Base-by-base conservation (phyloP, 23 red algal genomes). In the Gracilaria vermiculophylla region DNA sequence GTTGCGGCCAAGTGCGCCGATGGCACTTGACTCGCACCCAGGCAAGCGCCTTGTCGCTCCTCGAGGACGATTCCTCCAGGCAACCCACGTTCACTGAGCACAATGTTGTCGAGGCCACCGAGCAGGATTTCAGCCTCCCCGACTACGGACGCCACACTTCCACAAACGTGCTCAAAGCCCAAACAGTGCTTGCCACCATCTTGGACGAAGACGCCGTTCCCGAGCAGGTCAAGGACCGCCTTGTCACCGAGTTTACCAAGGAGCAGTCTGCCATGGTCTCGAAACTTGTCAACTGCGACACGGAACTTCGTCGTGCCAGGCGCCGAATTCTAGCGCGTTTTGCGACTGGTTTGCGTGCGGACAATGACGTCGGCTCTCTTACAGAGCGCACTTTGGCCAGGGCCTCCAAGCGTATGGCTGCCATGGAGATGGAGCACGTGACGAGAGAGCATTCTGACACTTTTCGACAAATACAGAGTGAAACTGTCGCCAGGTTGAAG, bases 361-460 rank as follows among this genome's bases (percentile, higher is more conserved):
- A 62, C 34, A 54, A 66, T 24, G 70, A 61, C 44, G 35, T 53
- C 28, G 58, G 50, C 15, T 88, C 67, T 57, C 37, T 64, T 23
- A 13, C 53, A 17, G 84, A 88, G 32, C 47, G 70, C n/a, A 65
- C 62, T 41, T 62, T 88, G 84, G 66, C 45, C 66, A 66, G 72
- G 32, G 84, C 69, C 11, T 55, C 84, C 0, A 76, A 64, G 33
- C 49, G 84, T 35, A 67, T 69, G 40, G 84, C 84, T 28, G 84
- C 84, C 37, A 73, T 77, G 66, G 84, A 88, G 55, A 78, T 78
- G 72, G 84, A 88, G 58, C 40, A 43, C 19, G 84, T 70, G 17
- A 62, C 84, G 9, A 73, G 84, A 77, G 12, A 69, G 55, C 72
- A 88, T 47, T 65, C 72, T 17, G 84, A 62, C 41, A 47, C 69